phyloP scores from a whole-genome alignment of 2,329 filamentous ascomycete species.

The Septoria linicola region DNA sequence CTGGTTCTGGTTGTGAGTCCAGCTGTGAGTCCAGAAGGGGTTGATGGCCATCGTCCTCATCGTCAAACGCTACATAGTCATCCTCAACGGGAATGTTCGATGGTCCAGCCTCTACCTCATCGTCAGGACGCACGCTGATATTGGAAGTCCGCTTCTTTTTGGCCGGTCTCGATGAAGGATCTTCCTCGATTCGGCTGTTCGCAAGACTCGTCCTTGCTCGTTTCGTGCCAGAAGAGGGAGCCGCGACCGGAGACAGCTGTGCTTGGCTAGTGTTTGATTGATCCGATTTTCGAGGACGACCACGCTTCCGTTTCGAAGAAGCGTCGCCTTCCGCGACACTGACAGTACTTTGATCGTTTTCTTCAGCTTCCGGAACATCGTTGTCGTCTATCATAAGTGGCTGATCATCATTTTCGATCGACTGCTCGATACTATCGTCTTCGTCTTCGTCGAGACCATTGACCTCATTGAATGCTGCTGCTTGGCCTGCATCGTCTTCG shows the following conservation, averaged over 20 bases:
- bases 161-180: constrained; percentile 11
- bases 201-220: constrained; percentile 23
- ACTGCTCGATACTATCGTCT: constrained; percentile 24
- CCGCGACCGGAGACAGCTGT: constrained; percentile 6
- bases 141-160: constrained; percentile 26
- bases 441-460: constrained; percentile 20
- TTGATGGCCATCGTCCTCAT: constrained; percentile 16
- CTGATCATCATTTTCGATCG: constrained; percentile 23
- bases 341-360: constrained; percentile 18
- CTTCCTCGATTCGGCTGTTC: constrained; percentile 13
- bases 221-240: constrained; percentile 19
- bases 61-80: constrained; percentile 17
- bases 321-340: constrained; percentile 17
- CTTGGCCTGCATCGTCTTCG: constrained; percentile 13
- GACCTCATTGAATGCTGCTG: constrained; percentile 22
- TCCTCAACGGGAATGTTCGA: constrained; percentile 18
- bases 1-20: constrained; percentile 19
- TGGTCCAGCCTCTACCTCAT: constrained; percentile 19
- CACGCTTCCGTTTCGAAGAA: constrained; percentile 18
- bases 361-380: constrained; percentile 12
- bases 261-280: constrained; percentile 23
- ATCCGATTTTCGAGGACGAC: constrained; percentile 26
- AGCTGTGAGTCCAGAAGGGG: constrained; percentile 21
- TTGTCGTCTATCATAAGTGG: constrained; percentile 23
- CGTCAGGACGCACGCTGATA: constrained; percentile 12